phyloP scores from a whole-genome alignment of 2,329 filamentous ascomycete genomes.

The Aspergillus aculeatus region DNA sequence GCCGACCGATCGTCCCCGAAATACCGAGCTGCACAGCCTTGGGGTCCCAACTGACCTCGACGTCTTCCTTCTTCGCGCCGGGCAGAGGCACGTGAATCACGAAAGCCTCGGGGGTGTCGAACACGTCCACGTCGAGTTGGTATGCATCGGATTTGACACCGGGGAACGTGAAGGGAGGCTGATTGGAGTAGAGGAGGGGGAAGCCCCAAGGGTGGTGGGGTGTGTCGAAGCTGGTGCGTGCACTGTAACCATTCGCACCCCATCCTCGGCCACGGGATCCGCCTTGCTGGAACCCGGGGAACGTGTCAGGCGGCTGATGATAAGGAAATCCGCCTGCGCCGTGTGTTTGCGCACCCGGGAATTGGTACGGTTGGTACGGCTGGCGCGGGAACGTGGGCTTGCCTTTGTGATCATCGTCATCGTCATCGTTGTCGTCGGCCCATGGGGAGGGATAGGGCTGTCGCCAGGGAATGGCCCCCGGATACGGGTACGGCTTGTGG shows the following conservation, averaged over 20 bases:
- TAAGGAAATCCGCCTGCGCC: no score
- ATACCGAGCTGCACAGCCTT: constrained; percentile 1
- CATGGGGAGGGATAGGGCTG: neutral
- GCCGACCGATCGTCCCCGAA: neutral
- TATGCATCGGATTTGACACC: neutral
- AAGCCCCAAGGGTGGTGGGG: no score
- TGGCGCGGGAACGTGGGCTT: neutral
- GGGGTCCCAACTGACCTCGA: constrained; percentile 8
- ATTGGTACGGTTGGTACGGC: no score
- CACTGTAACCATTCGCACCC: neutral
- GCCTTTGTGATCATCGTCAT: neutral
- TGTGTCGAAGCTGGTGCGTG: neutral
- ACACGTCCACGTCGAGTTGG: constrained; percentile 5
- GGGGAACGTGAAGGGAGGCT: neutral
- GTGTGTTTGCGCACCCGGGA: no score
- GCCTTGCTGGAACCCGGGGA: neutral
- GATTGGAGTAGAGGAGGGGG: neutral
- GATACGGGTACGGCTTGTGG: no score
- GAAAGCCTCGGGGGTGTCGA: constrained; percentile 1
- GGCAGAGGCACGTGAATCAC: neutral
- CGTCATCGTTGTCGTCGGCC: neutral
- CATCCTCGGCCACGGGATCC: neutral
- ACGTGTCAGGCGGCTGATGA: no score
- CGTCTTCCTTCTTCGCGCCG: constrained; percentile 4
- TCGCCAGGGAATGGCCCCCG: neutral